A percentile compares a stretch with the other conserved stretches of the same genome.
Conservation (phyloP, 1,284 basidiomycete genomes). For the Wallemia mellicola region DNA sequence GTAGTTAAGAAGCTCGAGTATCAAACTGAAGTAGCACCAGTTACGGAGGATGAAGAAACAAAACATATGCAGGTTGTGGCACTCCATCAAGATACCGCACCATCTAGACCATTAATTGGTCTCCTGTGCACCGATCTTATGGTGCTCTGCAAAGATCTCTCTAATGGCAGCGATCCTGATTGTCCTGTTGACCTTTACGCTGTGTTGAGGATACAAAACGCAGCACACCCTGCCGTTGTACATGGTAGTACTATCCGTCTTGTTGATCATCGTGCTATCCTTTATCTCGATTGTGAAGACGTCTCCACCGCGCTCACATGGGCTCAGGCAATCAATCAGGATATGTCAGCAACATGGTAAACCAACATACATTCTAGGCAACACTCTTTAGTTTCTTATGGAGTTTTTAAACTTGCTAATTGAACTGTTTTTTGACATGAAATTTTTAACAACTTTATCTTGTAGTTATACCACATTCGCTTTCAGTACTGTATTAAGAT, state of each 20-base stretch:
- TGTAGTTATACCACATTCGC: constrained; percentile 1
- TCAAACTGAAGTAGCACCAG: constrained; percentile 33
- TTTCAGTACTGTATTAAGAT: not conserved
- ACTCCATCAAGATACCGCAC: constrained; percentile 47
- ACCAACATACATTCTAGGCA: too few species aligned
- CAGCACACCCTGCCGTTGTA: constrained; percentile 60
- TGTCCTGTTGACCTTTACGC: constrained; percentile 64
- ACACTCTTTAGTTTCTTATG: too few species aligned
- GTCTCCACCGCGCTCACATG: constrained; percentile 56
- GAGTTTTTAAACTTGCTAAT: too few species aligned
- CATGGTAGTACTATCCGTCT: constrained; percentile 56
- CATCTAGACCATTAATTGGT: constrained; percentile 32
- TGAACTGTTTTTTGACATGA: too few species aligned
- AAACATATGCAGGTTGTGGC: constrained; percentile 63
- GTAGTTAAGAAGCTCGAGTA: constrained; percentile 65
- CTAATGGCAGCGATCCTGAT: constrained; percentile 36
- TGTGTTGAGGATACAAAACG: constrained; percentile 68
- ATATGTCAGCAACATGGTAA: not conserved
- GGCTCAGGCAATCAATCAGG: constrained; percentile 36
- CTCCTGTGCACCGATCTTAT: constrained; percentile 75
- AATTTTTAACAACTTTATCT: too few species aligned
- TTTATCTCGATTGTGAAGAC: constrained; percentile 64
- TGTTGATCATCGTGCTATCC: constrained; percentile 61
- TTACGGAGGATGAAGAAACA: constrained; percentile 32
- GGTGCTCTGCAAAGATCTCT: constrained; percentile 55